A percentile compares a stretch with the other conserved stretches of the same genome.
Conservation (phyloP, 1,284 basidiomycete species). For the Cystobasidiaceae sp. region DNA sequence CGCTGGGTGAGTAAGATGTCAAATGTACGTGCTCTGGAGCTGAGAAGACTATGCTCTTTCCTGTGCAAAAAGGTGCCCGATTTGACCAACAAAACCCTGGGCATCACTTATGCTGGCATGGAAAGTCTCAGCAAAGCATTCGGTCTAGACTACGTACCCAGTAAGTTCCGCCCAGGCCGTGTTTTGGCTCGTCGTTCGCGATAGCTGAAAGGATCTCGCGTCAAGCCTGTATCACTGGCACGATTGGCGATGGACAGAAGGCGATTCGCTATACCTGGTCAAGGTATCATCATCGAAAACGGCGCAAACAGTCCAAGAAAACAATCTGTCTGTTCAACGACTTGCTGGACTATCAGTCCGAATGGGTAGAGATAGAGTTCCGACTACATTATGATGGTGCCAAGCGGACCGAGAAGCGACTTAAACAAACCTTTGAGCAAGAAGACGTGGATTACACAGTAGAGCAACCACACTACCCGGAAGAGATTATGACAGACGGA, state of each 20-base stretch:
- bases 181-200: too few relatives aligned
- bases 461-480: background rate
- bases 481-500: conserved; percentile 18
- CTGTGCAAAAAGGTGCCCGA: conserved; percentile 27
- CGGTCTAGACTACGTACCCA: background rate
- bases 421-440: background rate
- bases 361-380: background rate
- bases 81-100: conserved; percentile 8
- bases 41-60: too few relatives aligned
- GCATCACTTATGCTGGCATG: background rate
- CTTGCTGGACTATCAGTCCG: background rate
- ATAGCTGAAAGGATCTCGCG: too few relatives aligned
- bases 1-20: too few relatives aligned
- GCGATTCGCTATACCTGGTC: background rate
- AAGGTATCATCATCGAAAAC: background rate
- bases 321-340: background rate
- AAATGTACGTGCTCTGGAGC: too few relatives aligned
- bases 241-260: background rate
- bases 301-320: background rate
- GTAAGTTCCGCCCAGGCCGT: too few relatives aligned
- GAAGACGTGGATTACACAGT: background rate
- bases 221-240: background rate
- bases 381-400: too few relatives aligned
- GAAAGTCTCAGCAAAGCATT: background rate
- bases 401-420: too few relatives aligned